phyloP scores from a whole-genome alignment of 2,329 filamentous ascomycete species.

The Conoideocrella luteorostrata region DNA sequence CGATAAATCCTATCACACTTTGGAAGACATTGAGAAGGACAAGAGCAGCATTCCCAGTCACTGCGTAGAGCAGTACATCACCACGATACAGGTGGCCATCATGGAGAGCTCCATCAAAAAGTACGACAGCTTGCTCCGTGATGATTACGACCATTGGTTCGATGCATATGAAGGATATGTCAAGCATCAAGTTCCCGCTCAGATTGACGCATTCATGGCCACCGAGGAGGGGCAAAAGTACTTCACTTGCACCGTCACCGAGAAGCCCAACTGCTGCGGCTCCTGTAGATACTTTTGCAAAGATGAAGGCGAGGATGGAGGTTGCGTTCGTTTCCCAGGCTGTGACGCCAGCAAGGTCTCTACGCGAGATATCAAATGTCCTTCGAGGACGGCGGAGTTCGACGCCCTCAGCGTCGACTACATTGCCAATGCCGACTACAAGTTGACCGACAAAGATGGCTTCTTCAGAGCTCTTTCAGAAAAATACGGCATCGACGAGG shows the following conservation, averaged over 20 bases:
- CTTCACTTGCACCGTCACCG: conserved; percentile 11
- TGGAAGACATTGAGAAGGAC: conserved; percentile 1
- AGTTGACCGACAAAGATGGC: conserved; percentile 12
- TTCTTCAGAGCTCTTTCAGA: conserved; percentile 15
- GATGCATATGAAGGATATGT: conserved; percentile 6
- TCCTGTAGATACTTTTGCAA: conserved; percentile 1
- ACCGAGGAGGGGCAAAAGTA: conserved; percentile 9
- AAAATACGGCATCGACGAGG: conserved; percentile 11
- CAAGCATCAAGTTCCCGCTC: conserved; percentile 5
- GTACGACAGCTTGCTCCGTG: conserved; percentile 9
- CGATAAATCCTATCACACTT: neutral
- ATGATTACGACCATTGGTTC: conserved; percentile 14
- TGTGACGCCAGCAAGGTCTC: conserved; percentile 3
- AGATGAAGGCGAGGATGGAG: neutral
- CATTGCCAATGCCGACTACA: conserved; percentile 12
- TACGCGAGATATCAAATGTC: conserved; percentile 3
- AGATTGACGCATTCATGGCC: conserved; percentile 11
- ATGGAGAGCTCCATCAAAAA: conserved; percentile 6
- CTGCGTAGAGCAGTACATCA: conserved; percentile 7
- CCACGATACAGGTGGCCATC: conserved; percentile 3
- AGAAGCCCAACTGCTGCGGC: conserved; percentile 6
- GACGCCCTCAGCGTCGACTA: neutral
- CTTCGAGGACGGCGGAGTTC: neutral
- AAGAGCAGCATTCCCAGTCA: neutral
- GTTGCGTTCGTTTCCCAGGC: neutral